Evolutionary conservation across 1,284 basidiomycete genomes (phyloP), one percentile per base, ranked within the genome.

Genomic region (Meripilus lineatus): DNA sequence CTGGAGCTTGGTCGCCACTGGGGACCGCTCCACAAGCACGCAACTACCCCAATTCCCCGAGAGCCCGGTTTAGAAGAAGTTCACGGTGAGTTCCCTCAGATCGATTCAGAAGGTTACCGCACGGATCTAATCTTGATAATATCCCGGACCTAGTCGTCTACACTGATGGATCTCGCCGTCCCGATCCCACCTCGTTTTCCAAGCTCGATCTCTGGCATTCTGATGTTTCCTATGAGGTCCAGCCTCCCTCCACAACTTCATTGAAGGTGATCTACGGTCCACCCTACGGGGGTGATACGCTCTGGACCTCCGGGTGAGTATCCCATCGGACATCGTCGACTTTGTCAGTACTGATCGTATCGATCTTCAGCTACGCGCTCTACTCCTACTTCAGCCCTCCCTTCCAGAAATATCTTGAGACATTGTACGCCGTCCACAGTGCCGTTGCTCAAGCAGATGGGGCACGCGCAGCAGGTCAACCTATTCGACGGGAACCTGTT

Each of bases 191-290:
- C 39, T 72, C 84, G 5, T 88, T 85, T 62, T 75, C 82, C n/a
- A 83, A 84, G 61, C 56, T 81, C 15, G 87, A 90, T 53, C 72
- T 91, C n/a, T 90, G 81, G 81, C 88, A 91, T 64, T 80, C 81
- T 1, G 89, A 91, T 59, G 86, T 89, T 48, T 68, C 84, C 2
- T 91, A 89, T 64, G 88, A 92, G 62, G 52, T 79, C 13, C 84
- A 87, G 55, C 86, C 79, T 38, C 87, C 78, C n/a, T 67, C 77
- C 58, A 72, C 75, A 40, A 81, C 82, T n/a, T 84, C 81, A 3
- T 67, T 87, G 44, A 84, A 84, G 56, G 56, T 84, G 49, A 69
- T 85, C 64, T 71, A 81, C 40, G 68, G 72, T 41, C 84, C 82
- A 0, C 76, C 80, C 47, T 66, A 69, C 26, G 84, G 84, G 24